Evolutionary conservation across 2,329 filamentous ascomycete species (phyloP).

Genomic region (Ophiostoma ips): DNA sequence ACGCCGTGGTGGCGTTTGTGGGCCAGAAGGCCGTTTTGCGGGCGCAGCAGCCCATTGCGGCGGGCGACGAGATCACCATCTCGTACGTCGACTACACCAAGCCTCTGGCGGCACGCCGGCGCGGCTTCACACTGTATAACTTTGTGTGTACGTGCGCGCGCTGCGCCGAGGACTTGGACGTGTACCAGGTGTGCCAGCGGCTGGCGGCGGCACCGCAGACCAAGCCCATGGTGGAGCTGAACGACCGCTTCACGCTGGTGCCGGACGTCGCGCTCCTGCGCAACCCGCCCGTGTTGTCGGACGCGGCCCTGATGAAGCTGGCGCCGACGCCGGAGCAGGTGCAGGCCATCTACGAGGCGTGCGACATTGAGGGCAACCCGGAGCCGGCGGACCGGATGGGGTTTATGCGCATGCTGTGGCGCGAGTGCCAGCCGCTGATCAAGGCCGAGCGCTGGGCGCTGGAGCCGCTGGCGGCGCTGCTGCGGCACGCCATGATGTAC

Average conservation of each 20-base stretch:
- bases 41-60: constrained; percentile 33
- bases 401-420: constrained; percentile 24
- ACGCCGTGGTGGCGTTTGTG: constrained; percentile 42
- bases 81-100: constrained; percentile 44
- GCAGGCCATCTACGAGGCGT: constrained; percentile 21
- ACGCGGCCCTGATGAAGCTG: constrained; percentile 4
- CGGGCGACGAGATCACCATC: constrained; percentile 44
- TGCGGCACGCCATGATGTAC: constrained; percentile 31
- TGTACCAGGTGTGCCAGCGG: constrained; percentile 35
- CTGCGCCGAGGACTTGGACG: constrained; percentile 36
- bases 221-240: constrained; percentile 27
- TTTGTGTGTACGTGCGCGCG: constrained; percentile 38
- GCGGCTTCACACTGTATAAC: constrained; percentile 33
- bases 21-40: constrained; percentile 37
- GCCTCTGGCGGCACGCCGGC: constrained; percentile 28
- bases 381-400: constrained; percentile 12
- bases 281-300: constrained; percentile 19
- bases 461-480: constrained; percentile 32
- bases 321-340: constrained; percentile 13
- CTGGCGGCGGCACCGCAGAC: constrained; percentile 14
- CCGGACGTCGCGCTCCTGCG: constrained; percentile 24
- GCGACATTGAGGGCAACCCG: constrained; percentile 12
- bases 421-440: constrained; percentile 24
- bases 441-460: constrained; percentile 30
- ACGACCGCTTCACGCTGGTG: constrained; percentile 28